Conservation (phyloP, 306 rosid species). For the Trifolium pratense region DNA sequence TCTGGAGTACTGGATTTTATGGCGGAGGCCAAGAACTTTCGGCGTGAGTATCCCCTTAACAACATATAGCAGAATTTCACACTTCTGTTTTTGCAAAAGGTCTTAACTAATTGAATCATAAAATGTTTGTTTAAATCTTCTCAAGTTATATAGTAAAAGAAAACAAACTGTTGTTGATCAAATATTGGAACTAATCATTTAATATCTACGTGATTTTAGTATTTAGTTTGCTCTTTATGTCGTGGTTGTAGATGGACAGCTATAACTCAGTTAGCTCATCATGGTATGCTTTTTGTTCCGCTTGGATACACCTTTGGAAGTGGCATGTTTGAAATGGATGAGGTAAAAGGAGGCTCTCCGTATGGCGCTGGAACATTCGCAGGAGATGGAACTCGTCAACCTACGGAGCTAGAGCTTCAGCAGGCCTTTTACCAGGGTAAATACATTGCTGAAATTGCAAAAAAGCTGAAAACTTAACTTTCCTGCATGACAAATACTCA, state of each 20-base stretch:
- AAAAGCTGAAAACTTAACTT: constrained; percentile 64
- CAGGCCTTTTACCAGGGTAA: constrained; percentile 89
- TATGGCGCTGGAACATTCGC: constrained; percentile 96
- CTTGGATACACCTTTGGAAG: constrained; percentile 87
- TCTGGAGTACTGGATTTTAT: constrained; percentile 95
- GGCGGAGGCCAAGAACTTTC: constrained; percentile 98
- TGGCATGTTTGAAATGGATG: constrained; percentile 82
- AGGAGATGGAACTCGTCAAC: constrained; percentile 83
- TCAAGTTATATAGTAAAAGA: too few relatives aligned
- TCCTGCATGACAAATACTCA: neutral
- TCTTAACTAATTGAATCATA: neutral
- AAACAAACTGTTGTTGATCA: too few relatives aligned
- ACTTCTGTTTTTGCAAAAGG: neutral
- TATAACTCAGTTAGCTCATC: constrained; percentile 89
- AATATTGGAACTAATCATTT: too few relatives aligned
- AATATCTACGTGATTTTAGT: constrained; percentile 7
- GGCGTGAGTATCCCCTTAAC: constrained; percentile 60
- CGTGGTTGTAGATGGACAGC: constrained; percentile 65
- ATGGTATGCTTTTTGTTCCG: constrained; percentile 91
- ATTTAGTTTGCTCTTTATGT: constrained; percentile 1
- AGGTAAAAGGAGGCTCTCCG: constrained; percentile 88
- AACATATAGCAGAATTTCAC: neutral
- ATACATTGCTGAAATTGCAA: constrained; percentile 75
- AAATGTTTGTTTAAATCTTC: neutral
- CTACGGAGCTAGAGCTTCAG: constrained; percentile 77